Evolutionary conservation across 805 yeast genomes (phyloP), one percentile per base, ranked within the genome.

Genomic region (Yarrowia osloensis): DNA sequence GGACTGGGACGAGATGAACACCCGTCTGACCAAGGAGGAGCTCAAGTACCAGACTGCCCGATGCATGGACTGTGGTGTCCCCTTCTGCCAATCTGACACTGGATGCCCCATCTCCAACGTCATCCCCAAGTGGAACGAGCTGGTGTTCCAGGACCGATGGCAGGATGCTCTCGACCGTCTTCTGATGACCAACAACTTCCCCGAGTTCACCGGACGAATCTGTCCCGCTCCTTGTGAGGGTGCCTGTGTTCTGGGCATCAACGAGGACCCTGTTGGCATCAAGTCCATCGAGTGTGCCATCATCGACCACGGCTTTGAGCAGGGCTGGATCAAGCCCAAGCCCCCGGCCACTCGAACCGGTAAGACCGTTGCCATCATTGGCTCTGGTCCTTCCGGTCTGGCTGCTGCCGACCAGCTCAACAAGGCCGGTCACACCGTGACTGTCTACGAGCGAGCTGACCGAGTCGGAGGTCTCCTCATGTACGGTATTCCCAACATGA

Each of bases 201-300:
- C 98, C 24, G 98, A 95, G 80, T 94, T 95, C 75, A 94, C 98
- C 69, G 97, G 98, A 69, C 87, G 98, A 80, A 94, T 94, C 70
- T 94, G 99, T 81, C 99, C 99, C 24, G 98, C 98, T 69, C 99
- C 99, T 70, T 94, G 99, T 82, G 96, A 93, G 79, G 98, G 98
- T 73, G 97, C 98, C 2, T 89, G 96, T 80, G 94, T 91, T 37
- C 83, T 95, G 74, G 97, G 97, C 57, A 91, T 95, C 73, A 91
- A 88, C 77, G 96, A 89, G 71, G 95, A 90, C 72, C 96, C 98
- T 28, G 98, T 95, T 73, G 97, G 97, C 73, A 94, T 94, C 79
- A 94, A 94, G 80, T 89, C 97, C 22, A 89, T 94, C 71, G 99
- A 94, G 80, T 89, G 96, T 76, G 94, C 97, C 70, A 95, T 94